Evolutionary conservation across 139 green algal genomes (phyloP), one percentile per base, ranked within the genome.

Genomic region (Ostreobium quekettii): DNA sequence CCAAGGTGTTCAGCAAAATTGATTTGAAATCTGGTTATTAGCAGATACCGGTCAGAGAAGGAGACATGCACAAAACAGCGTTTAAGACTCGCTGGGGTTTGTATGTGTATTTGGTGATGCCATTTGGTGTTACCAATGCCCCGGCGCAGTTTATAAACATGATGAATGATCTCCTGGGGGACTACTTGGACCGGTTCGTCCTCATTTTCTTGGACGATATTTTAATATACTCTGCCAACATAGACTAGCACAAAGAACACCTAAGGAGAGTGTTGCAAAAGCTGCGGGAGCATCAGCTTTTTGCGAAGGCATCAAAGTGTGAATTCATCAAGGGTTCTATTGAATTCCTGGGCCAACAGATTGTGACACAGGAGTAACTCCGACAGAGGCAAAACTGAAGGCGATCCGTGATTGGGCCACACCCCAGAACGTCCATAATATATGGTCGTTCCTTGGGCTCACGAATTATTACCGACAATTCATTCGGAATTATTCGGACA

Each of bases 151-250:
- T 78, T 63, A 7, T 74, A 48, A 29, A 74, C 19, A 29, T 66
- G 19, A 84, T 84, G 73, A 78, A 83, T 38, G 33, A 77, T 8
- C 64, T 82, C 1, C 73, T 89, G 2, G 4, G 59, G 3, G 30
- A 63, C 1, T 61, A 64, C 7, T 42, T 85, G 48, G 72, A 80
- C 60, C n/a, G 62, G 3, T 86, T 78, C 48, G 71, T 88, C 1
- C 31, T 78, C 15, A 61, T 85, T 39, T 86, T 82, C 33, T 59
- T 88, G 2, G 78, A 86, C 63, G 77, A 88, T 31, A 79, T 85
- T 1, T 39, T 83, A n/a, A 78, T 84, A 11, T 83, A 71, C 47
- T 74, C 48, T n/a, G 46, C 64, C 15, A 76, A 22, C 11, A 24
- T 22, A 28, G 67, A 78, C 8, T 67, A 83, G 39, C 81, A 87